A percentile compares a stretch with the other conserved stretches of the same genome.
These are phyloP conservation scores for Colletotrichum noveboracense DNA, from an alignment of 2,329 filamentous ascomycete species.

Conservation along the genomic window DNA sequence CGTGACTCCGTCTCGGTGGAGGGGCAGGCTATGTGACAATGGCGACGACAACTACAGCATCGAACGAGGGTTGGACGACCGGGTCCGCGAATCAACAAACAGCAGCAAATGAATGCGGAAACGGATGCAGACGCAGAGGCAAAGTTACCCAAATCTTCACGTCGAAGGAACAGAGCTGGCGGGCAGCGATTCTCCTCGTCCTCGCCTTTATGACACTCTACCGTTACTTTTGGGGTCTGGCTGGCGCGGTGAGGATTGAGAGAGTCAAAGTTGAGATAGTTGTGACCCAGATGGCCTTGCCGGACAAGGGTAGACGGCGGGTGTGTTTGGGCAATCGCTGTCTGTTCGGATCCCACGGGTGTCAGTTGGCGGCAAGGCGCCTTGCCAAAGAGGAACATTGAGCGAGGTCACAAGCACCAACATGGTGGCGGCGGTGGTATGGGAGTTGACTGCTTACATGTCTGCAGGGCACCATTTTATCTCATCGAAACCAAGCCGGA, in stretches of 20 bases:
- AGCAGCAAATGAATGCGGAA: not conserved
- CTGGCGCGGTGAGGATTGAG: not conserved
- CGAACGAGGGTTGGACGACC: not conserved
- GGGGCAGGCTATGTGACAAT: not conserved
- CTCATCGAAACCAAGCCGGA: not conserved
- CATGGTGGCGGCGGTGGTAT: not conserved
- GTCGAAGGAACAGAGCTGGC: not conserved
- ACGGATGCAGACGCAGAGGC: not conserved
- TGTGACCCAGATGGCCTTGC: not conserved
- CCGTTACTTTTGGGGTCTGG: not conserved
- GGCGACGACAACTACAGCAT: not conserved
- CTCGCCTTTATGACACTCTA: not conserved
- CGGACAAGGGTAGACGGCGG: not conserved
- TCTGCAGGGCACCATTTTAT: not conserved
- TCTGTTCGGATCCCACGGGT: conserved; percentile 16
- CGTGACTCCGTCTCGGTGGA: conserved; percentile 7
- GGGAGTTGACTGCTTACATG: not conserved
- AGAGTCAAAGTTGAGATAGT: not conserved
- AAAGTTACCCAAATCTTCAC: not conserved
- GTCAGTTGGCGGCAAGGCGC: conserved; percentile 5
- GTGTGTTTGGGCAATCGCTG: not conserved
- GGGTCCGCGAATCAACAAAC: not conserved
- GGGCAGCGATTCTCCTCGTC: not conserved
- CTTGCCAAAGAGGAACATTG: not conserved
- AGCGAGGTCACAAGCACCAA: conserved; percentile 14